phyloP scores from a whole-genome alignment of 768 basidiomycete species.

The Lepiota subincarnata region DNA sequence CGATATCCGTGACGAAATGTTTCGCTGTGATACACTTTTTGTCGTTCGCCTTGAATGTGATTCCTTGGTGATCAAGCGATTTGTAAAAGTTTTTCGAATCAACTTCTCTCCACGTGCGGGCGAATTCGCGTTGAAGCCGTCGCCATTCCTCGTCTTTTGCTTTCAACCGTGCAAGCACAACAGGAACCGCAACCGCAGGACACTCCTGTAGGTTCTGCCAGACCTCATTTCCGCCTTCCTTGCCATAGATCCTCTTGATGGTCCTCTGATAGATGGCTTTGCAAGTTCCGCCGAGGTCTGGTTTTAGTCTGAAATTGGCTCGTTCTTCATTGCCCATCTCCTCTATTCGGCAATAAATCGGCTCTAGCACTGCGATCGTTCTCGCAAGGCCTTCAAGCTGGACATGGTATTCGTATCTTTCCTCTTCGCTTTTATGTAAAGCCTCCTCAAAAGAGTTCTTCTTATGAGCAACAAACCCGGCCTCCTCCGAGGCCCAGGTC shows the following conservation, averaged over 20 bases:
- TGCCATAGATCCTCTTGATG: constrained; percentile 91
- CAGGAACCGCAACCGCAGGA: constrained; percentile 86
- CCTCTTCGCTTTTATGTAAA: constrained; percentile 95
- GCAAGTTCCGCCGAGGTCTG: constrained; percentile 86
- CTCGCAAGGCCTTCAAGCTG: constrained; percentile 87
- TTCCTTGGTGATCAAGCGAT: constrained; percentile 93
- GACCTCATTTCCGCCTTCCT: constrained; percentile 70
- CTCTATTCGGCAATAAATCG: constrained; percentile 77
- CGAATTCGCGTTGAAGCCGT: constrained; percentile 91
- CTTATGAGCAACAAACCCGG: constrained; percentile 92
- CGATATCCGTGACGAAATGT: constrained; percentile 77
- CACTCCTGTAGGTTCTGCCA: constrained; percentile 87
- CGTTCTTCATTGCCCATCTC: constrained; percentile 89
- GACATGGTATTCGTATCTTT: constrained; percentile 96
- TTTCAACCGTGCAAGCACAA: constrained; percentile 84
- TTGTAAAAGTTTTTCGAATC: constrained; percentile 99
- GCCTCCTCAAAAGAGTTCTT: constrained; percentile 97
- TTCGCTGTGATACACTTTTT: constrained; percentile 89
- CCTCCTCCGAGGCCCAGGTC: constrained; percentile 95
- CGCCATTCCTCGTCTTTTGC: constrained; percentile 98
- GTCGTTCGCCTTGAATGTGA: constrained; percentile 92
- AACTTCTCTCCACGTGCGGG: constrained; percentile 93
- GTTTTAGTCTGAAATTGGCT: constrained; percentile 70
- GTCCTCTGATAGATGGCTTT: constrained; percentile 88
- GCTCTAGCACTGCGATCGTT: constrained; percentile 89